Conservation (phyloP, 2,329 filamentous ascomycete genomes). For the Drechslera avenae region DNA sequence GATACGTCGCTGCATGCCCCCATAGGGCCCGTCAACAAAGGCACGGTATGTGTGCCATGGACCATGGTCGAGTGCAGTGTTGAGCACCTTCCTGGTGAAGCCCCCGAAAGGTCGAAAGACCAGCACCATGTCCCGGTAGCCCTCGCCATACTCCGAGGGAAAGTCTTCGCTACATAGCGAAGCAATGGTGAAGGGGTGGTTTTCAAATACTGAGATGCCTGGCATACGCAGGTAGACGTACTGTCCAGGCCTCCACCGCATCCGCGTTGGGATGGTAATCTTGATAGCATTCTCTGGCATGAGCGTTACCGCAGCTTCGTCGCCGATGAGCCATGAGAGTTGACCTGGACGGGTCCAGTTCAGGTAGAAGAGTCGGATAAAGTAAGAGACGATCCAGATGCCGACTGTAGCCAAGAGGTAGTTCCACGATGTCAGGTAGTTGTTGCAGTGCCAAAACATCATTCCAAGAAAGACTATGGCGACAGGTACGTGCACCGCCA, state of each 20-base stretch:
- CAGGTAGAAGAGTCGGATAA: constrained; percentile 77
- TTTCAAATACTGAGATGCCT: constrained; percentile 85
- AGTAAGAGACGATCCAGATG: constrained; percentile 78
- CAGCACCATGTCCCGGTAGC: constrained; percentile 85
- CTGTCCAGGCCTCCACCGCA: constrained; percentile 91
- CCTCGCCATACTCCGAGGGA: constrained; percentile 85
- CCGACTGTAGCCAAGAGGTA: constrained; percentile 82
- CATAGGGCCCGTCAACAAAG: constrained; percentile 92
- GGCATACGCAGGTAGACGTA: constrained; percentile 96
- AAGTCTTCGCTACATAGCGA: constrained; percentile 93
- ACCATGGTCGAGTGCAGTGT: constrained; percentile 81
- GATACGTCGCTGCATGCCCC: constrained; percentile 87
- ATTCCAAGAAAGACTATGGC: constrained; percentile 80
- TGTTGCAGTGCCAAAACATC: constrained; percentile 95
- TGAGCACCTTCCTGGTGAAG: constrained; percentile 84
- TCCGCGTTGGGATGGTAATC: constrained; percentile 89
- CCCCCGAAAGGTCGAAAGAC: constrained; percentile 92
- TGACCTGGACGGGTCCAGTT: constrained; percentile 87
- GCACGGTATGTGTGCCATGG: constrained; percentile 91
- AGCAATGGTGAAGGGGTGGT: constrained; percentile 93
- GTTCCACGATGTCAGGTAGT: constrained; percentile 86
- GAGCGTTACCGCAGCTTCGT: constrained; percentile 86
- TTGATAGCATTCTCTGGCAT: constrained; percentile 95
- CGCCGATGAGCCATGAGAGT: constrained; percentile 82
- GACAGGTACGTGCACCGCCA: constrained; percentile 79